Conservation (phyloP, 2,329 filamentous ascomycete genomes). For the Stachybotrys chartarum region DNA sequence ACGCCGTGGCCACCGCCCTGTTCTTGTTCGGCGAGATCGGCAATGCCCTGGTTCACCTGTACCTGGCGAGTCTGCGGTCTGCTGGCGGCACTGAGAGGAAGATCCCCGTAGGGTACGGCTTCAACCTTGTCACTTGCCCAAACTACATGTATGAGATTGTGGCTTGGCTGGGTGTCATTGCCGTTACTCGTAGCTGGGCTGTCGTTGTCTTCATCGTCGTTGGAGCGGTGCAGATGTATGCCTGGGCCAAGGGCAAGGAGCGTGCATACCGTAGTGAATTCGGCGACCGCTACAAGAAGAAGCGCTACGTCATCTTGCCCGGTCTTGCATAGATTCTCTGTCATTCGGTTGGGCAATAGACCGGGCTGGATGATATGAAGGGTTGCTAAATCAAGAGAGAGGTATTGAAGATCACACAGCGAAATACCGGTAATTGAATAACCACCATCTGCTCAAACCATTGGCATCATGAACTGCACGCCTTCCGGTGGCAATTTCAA, state of each 20-base stretch:
- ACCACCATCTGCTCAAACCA: no score
- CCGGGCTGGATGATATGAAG: neutral
- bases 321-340: conserved; percentile 40
- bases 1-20: conserved; percentile 62
- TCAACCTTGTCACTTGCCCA: conserved; percentile 82
- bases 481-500: no score
- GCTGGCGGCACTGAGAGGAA: conserved; percentile 78
- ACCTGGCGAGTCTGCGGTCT: conserved; percentile 69
- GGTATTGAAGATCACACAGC: neutral
- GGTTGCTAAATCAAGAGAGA: neutral
- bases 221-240: conserved; percentile 71
- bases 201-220: conserved; percentile 70
- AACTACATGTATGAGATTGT: conserved; percentile 95
- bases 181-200: conserved; percentile 72
- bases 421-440: neutral
- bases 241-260: conserved; percentile 92
- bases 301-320: conserved; percentile 77
- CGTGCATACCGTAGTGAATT: conserved; percentile 83
- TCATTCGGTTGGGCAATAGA: neutral
- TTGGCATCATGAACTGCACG: no score
- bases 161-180: conserved; percentile 75
- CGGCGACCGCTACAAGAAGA: conserved; percentile 90
- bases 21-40: conserved; percentile 72
- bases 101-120: conserved; percentile 81
- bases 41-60: conserved; percentile 75